phyloP scores from a whole-genome alignment of 495 filamentous ascomycete genomes.

The Aspergillus heteromorphus region DNA sequence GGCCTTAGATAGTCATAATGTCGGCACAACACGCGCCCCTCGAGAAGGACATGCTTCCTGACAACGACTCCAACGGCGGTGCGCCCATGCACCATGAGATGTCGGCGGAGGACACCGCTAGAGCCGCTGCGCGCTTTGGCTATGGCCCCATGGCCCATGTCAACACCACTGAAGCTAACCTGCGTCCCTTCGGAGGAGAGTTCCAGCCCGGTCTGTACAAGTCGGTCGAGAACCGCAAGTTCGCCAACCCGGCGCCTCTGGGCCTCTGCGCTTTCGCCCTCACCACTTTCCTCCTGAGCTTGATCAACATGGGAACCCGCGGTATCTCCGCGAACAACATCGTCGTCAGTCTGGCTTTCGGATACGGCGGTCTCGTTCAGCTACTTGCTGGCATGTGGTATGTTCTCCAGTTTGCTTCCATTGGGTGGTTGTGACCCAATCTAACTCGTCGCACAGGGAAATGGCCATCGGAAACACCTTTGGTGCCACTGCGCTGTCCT shows the following conservation, averaged over 20 bases:
- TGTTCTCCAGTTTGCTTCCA: constrained; percentile 31
- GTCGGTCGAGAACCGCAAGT: constrained; percentile 68
- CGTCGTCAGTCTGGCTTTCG: constrained; percentile 65
- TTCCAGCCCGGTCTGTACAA: constrained; percentile 93
- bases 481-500: constrained; percentile 92
- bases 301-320: constrained; percentile 71
- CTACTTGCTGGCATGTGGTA: constrained; percentile 97
- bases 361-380: constrained; percentile 86
- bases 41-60: constrained; percentile 34
- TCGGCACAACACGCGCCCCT: constrained; percentile 25
- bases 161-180: constrained; percentile 55
- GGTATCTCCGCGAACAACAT: constrained; percentile 58
- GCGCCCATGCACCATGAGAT: constrained; percentile 27
- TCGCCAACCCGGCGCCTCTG: constrained; percentile 83
- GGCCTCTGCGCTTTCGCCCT: constrained; percentile 87
- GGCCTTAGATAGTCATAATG: constrained; percentile 17
- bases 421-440: not conserved
- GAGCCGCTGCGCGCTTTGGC: constrained; percentile 45
- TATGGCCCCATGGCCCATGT: constrained; percentile 65
- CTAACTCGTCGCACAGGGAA: constrained; percentile 57
- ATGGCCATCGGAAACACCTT: constrained; percentile 98
- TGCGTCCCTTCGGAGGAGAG: constrained; percentile 89
- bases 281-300: constrained; percentile 88
- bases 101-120: constrained; percentile 44
- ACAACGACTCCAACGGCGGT: constrained; percentile 15